These are phyloP conservation scores for Fusarium kyushuense DNA, from an alignment of 2,329 filamentous ascomycete species.

Conservation along the genomic window DNA sequence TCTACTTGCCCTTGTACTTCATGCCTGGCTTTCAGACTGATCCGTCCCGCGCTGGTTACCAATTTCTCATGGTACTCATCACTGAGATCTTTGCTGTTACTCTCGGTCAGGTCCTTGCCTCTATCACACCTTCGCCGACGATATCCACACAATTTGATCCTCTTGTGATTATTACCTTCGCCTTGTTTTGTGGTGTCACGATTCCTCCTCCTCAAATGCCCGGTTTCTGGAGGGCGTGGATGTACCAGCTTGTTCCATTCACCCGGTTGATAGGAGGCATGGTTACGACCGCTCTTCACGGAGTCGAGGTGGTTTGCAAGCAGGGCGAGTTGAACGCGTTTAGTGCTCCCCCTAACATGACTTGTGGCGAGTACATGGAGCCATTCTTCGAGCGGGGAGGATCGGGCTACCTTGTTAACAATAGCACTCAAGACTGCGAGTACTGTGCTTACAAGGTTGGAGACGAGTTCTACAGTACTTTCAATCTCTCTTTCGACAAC, in stretches of 20 bases:
- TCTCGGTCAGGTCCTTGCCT: slow-evolving; percentile 79
- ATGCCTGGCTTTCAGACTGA: slow-evolving; percentile 78
- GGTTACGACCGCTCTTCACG: slow-evolving; percentile 71
- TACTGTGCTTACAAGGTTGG: slow-evolving; percentile 87
- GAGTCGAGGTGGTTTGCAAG: slow-evolving; percentile 63
- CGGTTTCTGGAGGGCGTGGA: slow-evolving; percentile 80
- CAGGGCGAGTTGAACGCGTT: slow-evolving; percentile 71
- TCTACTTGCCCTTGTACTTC: slow-evolving; percentile 88
- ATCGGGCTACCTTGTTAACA: slow-evolving; percentile 76
- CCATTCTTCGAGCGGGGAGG: slow-evolving; percentile 63
- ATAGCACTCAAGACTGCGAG: slow-evolving; percentile 74
- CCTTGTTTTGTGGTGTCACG: slow-evolving; percentile 88
- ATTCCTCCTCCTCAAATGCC: slow-evolving; percentile 82
- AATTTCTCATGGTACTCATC: slow-evolving; percentile 86
- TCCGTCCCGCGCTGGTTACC: slow-evolving; percentile 79
- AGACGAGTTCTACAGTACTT: slow-evolving; percentile 80
- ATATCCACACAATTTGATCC: slow-evolving; percentile 85
- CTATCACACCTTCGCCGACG: slow-evolving; percentile 82
- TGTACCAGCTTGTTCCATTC: slow-evolving; percentile 74
- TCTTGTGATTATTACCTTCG: slow-evolving; percentile 84
- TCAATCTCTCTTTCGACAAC: slow-evolving; percentile 74
- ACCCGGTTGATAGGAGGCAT: slow-evolving; percentile 75
- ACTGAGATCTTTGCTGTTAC: slow-evolving; percentile 89
- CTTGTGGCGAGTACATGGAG: slow-evolving; percentile 46
- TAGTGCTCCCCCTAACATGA: slow-evolving; percentile 65